A percentile compares a stretch with the other conserved stretches of the same genome.
These are phyloP conservation scores for Fagopyrum esculentum DNA, from an alignment of 148 eudicot genomes.

Conservation along the genomic window DNA sequence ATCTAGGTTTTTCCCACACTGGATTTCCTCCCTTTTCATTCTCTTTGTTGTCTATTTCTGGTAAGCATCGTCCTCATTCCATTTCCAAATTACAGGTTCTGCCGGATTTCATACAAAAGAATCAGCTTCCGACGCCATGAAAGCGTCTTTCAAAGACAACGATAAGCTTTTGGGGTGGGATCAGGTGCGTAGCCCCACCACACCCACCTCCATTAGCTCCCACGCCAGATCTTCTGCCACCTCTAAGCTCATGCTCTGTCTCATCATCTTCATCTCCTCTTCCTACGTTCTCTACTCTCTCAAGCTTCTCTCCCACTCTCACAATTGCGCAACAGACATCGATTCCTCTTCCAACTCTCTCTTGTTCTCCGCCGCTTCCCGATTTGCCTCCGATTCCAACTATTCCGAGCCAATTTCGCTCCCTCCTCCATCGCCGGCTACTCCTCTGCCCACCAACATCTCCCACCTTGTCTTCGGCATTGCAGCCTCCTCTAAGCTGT, in stretches of 20 bases:
- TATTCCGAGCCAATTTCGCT: not conserved
- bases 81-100: too few relatives aligned
- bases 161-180: conserved; percentile 3
- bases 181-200: conserved; percentile 1
- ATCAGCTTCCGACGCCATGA: not conserved
- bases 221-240: not conserved
- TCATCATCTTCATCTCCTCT: not conserved
- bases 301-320: not conserved
- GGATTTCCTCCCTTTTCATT: too few relatives aligned
- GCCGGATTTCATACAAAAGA: too few relatives aligned
- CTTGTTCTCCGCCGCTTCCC: not conserved
- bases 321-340: not conserved
- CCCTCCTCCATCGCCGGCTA: not conserved
- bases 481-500: conserved; percentile 69
- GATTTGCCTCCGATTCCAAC: not conserved
- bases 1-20: too few relatives aligned
- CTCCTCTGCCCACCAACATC: conserved; percentile 34
- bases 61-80: too few relatives aligned
- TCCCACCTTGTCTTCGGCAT: conserved; percentile 79
- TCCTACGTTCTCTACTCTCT: conserved; percentile 3
- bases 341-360: not conserved
- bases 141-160: not conserved
- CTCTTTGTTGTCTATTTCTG: too few relatives aligned
- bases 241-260: conserved; percentile 1
- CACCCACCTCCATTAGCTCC: not conserved